A percentile compares a stretch with the other conserved stretches of the same genome.
phyloP scores from a whole-genome alignment of 805 yeast genomes.

The Candida xiaguanensis region DNA sequence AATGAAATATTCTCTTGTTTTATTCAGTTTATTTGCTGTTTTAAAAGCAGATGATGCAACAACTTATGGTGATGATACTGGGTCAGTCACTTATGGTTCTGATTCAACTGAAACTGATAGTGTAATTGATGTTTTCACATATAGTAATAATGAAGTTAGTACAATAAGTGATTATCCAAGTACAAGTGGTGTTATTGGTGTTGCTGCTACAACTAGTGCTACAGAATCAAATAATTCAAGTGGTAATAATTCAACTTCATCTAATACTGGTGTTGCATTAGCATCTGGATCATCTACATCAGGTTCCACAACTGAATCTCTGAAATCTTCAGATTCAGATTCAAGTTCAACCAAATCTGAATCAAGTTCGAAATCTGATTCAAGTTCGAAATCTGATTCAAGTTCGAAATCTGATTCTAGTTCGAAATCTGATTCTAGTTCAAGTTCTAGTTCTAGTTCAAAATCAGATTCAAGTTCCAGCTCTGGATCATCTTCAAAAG shows the following conservation, averaged over 20 bases:
- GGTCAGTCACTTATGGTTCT: neutral
- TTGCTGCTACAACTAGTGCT: neutral
- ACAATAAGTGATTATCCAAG: neutral
- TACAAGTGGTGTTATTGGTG: slow-evolving; percentile 1
- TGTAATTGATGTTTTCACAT: slow-evolving; percentile 1
- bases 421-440: neutral
- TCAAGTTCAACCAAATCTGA: neutral
- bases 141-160: neutral
- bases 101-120: neutral
- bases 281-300: neutral
- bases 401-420: neutral
- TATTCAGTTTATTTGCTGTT: neutral
- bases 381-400: neutral
- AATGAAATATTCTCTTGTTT: slow-evolving; percentile 1
- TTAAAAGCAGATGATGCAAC: neutral
- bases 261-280: slow-evolving; percentile 1
- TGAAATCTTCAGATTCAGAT: neutral
- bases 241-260: slow-evolving; percentile 1
- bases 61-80: neutral
- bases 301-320: neutral
- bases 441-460: neutral
- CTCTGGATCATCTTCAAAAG: slow-evolving; percentile 3
- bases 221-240: neutral
- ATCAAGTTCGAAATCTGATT: neutral
- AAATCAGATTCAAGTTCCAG: neutral